phyloP scores from a whole-genome alignment of 192 early-diverging fungal genomes.

The Gorgonomyces haynaldii region DNA sequence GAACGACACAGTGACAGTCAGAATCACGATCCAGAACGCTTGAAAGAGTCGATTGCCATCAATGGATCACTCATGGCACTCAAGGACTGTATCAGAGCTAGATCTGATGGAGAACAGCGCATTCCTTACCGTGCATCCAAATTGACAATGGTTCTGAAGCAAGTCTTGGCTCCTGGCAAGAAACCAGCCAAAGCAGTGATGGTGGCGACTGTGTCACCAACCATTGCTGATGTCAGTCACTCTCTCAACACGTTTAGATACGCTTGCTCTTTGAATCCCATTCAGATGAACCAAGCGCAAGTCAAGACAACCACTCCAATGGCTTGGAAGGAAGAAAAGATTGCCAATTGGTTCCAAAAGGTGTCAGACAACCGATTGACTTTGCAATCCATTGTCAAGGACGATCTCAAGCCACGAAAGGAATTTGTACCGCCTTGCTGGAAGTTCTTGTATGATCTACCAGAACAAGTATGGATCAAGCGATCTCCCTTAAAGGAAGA shows the following conservation, averaged over 20 bases:
- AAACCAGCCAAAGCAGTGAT: not conserved
- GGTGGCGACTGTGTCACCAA: constrained; percentile 1
- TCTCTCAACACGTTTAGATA: constrained; percentile 7
- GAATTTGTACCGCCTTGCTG: constrained; percentile 1
- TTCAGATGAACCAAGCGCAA: not conserved
- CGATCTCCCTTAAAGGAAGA: not conserved
- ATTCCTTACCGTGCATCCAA: constrained; percentile 36
- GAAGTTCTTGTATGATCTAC: constrained; percentile 4
- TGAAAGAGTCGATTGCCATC: constrained; percentile 34
- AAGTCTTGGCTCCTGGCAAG: constrained; percentile 17
- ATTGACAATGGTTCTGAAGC: constrained; percentile 37
- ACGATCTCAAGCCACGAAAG: not conserved
- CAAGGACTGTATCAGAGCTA: constrained; percentile 41
- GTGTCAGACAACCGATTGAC: not conserved
- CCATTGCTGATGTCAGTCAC: not conserved
- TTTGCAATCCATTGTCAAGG: not conserved
- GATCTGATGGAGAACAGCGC: constrained; percentile 17
- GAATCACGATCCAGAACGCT: constrained; percentile 32
- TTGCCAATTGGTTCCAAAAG: not conserved
- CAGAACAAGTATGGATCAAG: not conserved
- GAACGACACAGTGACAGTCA: constrained; percentile 24
- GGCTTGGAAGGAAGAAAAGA: not conserved
- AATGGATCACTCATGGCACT: constrained; percentile 36
- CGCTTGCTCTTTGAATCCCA: not conserved
- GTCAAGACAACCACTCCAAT: not conserved